Base-by-base conservation (phyloP, 257 asterid species). In the Catharanthus roseus region DNA sequence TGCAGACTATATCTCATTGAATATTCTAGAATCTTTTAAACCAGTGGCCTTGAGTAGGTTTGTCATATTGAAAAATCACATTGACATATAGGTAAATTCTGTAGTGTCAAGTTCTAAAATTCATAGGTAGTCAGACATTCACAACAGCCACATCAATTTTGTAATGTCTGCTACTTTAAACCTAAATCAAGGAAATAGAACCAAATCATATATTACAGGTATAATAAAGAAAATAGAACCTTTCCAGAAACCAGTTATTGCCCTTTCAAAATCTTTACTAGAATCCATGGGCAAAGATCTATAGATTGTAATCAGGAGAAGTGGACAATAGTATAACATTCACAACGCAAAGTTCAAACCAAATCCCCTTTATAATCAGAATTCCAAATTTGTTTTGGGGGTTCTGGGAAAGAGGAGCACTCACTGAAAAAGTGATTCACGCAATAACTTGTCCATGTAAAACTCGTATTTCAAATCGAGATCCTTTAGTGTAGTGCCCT, bases 401-500 rank as follows among this genome's bases (percentile, higher is more conserved):
- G 5, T 0, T 0, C 55, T 0, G 39, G 54, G 70, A 34, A 18
- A 38, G 50, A 23, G 31, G 26, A 24, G 7, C 5, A 51, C 73
- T 80, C 81, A 95, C 99, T 83, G 74, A 74, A 95, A 84, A 75
- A 91, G 97, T 70, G 96, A 78, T 76, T 91, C 92, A 0, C 83
- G 93, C 80, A 95, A 77, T 69, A 81, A 85, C 79, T 77, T 85
- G 89, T 95, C 99, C 99, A 95, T 91, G 60, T 89, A 88, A 77
- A 95, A 91, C 84, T 86, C 97, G 77, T 83, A 95, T 26, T 77
- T 77, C 88, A 95, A 82, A 86, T 91, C 99, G 56, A 89, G 96
- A 83, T 95, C 99, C 81, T 95, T 95, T 80, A 95, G 71, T 47
- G 99, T 95, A 54, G 96, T 89, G 72, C 88, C 82, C 79, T 91